phyloP scores from a whole-genome alignment of 192 early-diverging fungal species.

The Piromyces finnis region DNA sequence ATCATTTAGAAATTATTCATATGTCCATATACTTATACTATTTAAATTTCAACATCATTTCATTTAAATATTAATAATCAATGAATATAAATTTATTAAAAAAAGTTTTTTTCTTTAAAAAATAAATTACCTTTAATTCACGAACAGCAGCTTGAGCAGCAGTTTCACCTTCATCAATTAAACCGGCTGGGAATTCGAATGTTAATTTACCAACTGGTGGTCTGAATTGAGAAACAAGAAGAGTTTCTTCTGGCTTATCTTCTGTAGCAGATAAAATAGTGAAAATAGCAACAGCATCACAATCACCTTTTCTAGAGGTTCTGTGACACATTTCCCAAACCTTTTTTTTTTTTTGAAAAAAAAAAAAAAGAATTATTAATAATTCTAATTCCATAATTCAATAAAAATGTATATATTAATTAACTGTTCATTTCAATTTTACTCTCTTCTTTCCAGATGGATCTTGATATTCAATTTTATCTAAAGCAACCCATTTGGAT shows the following conservation, averaged over 20 bases:
- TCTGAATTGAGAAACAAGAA: not conserved
- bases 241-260: not conserved
- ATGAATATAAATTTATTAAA: too few relatives aligned
- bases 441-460: not conserved
- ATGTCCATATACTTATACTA: too few relatives aligned
- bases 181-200: not conserved
- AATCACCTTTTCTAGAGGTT: not conserved
- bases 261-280: not conserved
- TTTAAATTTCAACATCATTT: too few relatives aligned
- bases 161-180: not conserved
- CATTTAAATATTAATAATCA: too few relatives aligned
- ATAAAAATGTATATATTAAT: too few relatives aligned
- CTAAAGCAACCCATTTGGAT: not conserved
- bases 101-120: too few relatives aligned
- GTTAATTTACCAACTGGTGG: not conserved
- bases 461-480: not conserved
- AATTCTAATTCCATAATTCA: too few relatives aligned
- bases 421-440: too few relatives aligned
- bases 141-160: not conserved
- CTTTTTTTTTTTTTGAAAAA: not conserved
- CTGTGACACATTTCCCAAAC: not conserved
- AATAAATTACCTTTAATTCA: not conserved
- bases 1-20: too few relatives aligned
- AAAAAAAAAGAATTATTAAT: too few relatives aligned
- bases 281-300: not conserved